Conservation (phyloP, 2,329 filamentous ascomycete genomes). For the Alternaria gaisen region DNA sequence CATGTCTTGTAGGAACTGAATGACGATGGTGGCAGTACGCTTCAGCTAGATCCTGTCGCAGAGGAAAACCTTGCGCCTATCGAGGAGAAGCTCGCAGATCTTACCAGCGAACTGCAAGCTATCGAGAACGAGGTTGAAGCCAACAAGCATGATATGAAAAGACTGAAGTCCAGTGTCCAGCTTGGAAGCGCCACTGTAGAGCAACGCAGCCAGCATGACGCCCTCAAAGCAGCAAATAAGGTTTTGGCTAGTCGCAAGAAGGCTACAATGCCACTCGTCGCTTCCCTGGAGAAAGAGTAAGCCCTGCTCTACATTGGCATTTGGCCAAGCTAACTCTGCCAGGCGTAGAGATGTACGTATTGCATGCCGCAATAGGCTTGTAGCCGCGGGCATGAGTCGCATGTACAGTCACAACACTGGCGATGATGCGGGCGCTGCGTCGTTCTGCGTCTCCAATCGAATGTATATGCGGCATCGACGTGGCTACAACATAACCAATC, state of each 20-base stretch:
- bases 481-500: constrained; percentile 5
- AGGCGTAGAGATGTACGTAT: constrained; percentile 14
- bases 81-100: neutral
- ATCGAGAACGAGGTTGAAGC: neutral
- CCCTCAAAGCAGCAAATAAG: constrained; percentile 6
- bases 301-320: neutral
- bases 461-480: constrained; percentile 28
- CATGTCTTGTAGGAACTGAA: constrained; percentile 13
- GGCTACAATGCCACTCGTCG: neutral
- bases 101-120: neutral
- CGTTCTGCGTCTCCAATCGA: constrained; percentile 31
- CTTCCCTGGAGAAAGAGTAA: constrained; percentile 5
- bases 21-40: constrained; percentile 8
- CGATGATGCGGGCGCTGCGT: constrained; percentile 16
- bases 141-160: constrained; percentile 6
- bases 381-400: constrained; percentile 7
- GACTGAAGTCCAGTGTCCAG: neutral
- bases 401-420: constrained; percentile 24
- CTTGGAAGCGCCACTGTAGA: neutral
- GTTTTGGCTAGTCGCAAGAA: constrained; percentile 3
- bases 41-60: constrained; percentile 1
- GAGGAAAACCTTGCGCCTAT: constrained; percentile 10
- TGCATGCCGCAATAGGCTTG: constrained; percentile 18
- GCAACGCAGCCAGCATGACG: neutral
- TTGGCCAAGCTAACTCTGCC: neutral